phyloP scores from a whole-genome alignment of 2,329 filamentous ascomycete species.

The Pseudogymnoascus sp. region DNA sequence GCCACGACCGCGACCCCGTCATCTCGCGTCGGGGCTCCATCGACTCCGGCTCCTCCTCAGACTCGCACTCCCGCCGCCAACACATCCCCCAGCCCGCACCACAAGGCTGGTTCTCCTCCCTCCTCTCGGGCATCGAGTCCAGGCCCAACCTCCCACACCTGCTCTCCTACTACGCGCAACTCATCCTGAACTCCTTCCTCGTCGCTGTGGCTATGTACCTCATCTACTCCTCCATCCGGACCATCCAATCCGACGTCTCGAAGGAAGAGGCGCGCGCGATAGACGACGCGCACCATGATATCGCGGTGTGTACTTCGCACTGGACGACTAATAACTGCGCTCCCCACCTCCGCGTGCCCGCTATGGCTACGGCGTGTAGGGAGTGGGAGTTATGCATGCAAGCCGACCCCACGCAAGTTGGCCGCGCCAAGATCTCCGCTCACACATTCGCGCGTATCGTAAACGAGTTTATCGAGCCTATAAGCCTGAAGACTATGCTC shows the following conservation, averaged over 20 bases:
- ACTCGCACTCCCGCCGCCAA: slow-evolving; percentile 21
- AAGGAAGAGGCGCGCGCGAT: slow-evolving; percentile 52
- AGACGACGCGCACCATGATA: slow-evolving; percentile 67
- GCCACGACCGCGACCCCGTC: slow-evolving; percentile 34
- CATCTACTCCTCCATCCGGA: slow-evolving; percentile 25
- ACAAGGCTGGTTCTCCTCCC: slow-evolving; percentile 35
- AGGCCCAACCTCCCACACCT: slow-evolving; percentile 59
- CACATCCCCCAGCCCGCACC: slow-evolving; percentile 14
- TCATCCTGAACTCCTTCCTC: slow-evolving; percentile 42
- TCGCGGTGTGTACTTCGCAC: slow-evolving; percentile 62
- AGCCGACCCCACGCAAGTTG: slow-evolving; percentile 68
- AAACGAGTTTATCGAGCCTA: slow-evolving; percentile 85
- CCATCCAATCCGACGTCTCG: slow-evolving; percentile 30
- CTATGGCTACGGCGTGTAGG: slow-evolving; percentile 63
- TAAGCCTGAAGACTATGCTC: slow-evolving; percentile 72
- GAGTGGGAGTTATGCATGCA: slow-evolving; percentile 86
- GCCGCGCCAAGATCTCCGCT: slow-evolving; percentile 71
- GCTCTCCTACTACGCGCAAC: slow-evolving; percentile 58
- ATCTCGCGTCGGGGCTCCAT: slow-evolving; percentile 30
- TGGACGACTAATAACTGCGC: slow-evolving; percentile 72
- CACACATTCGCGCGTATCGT: slow-evolving; percentile 87
- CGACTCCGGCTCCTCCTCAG: slow-evolving; percentile 29
- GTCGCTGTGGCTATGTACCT: slow-evolving; percentile 35
- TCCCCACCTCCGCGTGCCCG: slow-evolving; percentile 58
- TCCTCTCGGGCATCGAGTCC: slow-evolving; percentile 55